Conservation (phyloP, 306 rosid genomes). For the Trifolium subterraneum region DNA sequence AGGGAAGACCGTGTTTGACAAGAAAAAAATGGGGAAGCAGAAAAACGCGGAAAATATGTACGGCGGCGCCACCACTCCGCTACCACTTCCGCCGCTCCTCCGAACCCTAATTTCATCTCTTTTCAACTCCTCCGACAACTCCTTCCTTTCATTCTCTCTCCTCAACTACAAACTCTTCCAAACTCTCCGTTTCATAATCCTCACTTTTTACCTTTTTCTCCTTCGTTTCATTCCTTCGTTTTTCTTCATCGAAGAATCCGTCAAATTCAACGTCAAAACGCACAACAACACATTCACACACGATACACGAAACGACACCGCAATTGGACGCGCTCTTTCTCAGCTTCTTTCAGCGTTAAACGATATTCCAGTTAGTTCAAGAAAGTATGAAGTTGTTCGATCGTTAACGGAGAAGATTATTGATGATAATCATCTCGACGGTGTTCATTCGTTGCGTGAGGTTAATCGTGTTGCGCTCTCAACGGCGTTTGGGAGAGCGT, state of each 20-base stretch:
- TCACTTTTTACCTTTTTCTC: constrained; percentile 45
- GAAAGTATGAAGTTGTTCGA: constrained; percentile 76
- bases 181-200: constrained; percentile 50
- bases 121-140: constrained; percentile 46
- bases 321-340: constrained; percentile 70
- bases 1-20: not conserved
- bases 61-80: not conserved
- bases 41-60: not conserved
- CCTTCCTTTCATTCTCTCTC: constrained; percentile 39
- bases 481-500: constrained; percentile 58
- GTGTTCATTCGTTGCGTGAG: constrained; percentile 51
- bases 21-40: not conserved
- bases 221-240: constrained; percentile 59
- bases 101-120: constrained; percentile 51
- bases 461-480: constrained; percentile 63
- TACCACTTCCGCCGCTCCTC: constrained; percentile 52
- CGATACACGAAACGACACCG: constrained; percentile 43
- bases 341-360: constrained; percentile 61
- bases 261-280: not conserved
- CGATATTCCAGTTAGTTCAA: constrained; percentile 71
- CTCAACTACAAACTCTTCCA: constrained; percentile 53
- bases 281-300: not conserved
- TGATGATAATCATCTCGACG: constrained; percentile 59
- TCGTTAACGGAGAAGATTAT: constrained; percentile 69
- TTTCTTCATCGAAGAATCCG: constrained; percentile 26